Conservation (phyloP, 2,329 filamentous ascomycete species). For the Aspergillus sp. region DNA sequence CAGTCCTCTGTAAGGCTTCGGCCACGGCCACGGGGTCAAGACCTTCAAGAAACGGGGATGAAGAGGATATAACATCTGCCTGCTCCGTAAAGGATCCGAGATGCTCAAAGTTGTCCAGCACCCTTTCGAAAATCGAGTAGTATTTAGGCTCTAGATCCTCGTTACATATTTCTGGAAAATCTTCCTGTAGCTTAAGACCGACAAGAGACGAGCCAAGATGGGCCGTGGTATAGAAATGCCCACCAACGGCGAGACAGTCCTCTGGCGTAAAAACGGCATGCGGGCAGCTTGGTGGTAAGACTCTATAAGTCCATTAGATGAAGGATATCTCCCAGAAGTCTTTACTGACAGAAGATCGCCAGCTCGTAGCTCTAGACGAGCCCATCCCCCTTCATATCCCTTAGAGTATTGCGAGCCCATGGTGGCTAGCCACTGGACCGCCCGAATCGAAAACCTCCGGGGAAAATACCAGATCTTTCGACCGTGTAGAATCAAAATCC, state of each 20-base stretch:
- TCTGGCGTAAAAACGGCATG: slow-evolving; percentile 14
- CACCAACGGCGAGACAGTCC: slow-evolving; percentile 13
- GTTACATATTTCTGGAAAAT: slow-evolving; percentile 13
- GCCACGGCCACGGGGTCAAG: not conserved
- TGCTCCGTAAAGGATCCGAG: not conserved
- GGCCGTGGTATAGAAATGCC: slow-evolving; percentile 12
- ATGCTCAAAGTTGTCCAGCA: slow-evolving; percentile 3
- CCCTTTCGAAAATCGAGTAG: slow-evolving; percentile 3
- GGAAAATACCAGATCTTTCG: slow-evolving; percentile 2
- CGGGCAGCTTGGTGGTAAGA: slow-evolving; percentile 13
- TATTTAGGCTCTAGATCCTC: slow-evolving; percentile 9
- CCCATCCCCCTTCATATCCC: not conserved
- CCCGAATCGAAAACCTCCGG: not conserved
- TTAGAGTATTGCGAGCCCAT: not conserved
- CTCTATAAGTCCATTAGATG: slow-evolving; percentile 1
- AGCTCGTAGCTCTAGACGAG: not conserved
- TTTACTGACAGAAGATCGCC: slow-evolving; percentile 1
- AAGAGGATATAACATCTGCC: not conserved
- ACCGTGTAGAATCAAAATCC: not conserved
- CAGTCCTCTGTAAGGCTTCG: not conserved
- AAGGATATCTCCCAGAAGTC: not conserved
- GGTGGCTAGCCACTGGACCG: not conserved
- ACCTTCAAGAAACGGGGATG: not conserved
- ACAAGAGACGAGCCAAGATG: slow-evolving; percentile 6
- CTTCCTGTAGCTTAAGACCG: slow-evolving; percentile 12